Evolutionary conservation across 1,284 basidiomycete genomes (phyloP).

Genomic region (Rhodotorula glutinis): DNA sequence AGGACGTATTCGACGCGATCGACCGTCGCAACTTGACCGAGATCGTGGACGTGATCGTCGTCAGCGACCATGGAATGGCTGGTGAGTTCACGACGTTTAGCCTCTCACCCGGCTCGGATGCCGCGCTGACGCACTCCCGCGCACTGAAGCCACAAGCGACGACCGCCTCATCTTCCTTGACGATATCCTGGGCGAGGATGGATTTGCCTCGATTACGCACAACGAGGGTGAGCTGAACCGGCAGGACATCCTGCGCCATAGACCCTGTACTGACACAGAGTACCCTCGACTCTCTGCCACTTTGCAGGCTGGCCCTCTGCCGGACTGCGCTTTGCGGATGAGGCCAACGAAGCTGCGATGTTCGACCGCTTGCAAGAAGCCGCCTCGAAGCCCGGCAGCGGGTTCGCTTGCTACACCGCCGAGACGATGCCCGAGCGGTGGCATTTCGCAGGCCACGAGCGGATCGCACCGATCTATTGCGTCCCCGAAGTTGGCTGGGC

Average conservation of each 20-base stretch:
- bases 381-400: constrained; percentile 56
- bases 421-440: constrained; percentile 75
- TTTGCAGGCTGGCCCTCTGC: constrained; percentile 71
- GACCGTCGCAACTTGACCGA: constrained; percentile 69
- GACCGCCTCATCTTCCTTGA: constrained; percentile 75
- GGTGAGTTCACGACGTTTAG: constrained; percentile 1
- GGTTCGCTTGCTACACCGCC: constrained; percentile 71
- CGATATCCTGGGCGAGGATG: constrained; percentile 69
- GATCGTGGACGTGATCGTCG: constrained; percentile 82
- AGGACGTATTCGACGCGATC: constrained; percentile 62
- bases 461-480: constrained; percentile 83
- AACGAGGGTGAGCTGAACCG: constrained; percentile 59
- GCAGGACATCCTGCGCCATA: background rate
- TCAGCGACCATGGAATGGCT: constrained; percentile 87
- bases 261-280: background rate
- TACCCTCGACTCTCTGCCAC: background rate
- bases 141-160: constrained; percentile 61
- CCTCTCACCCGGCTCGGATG: background rate
- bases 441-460: constrained; percentile 65
- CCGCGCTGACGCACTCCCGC: background rate
- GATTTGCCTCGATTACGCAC: constrained; percentile 61
- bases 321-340: constrained; percentile 66
- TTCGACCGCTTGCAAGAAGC: constrained; percentile 57
- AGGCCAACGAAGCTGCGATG: constrained; percentile 60
- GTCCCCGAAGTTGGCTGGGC: constrained; percentile 72